Percentiles rank a stretch among this genome's conserved stretches.
phyloP scores from a whole-genome alignment of 139 green algal species.

The Mychonastes homosphaera region DNA sequence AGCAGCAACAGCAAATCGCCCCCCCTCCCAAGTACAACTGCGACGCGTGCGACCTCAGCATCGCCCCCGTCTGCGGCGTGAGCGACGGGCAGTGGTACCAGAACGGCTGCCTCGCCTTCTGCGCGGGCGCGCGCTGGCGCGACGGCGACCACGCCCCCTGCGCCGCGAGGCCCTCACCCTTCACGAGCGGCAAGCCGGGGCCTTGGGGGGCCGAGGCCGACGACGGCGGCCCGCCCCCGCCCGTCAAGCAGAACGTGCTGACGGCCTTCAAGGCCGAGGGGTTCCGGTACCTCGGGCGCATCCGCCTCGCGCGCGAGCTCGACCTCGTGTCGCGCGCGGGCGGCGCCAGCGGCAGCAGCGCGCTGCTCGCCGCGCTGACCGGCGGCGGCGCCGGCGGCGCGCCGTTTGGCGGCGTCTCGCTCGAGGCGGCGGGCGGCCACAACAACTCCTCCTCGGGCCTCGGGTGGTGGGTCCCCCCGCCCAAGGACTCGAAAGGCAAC shows the following conservation, averaged over 20 bases:
- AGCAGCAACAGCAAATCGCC: not conserved
- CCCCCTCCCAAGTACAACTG: not conserved
- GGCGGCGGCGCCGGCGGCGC: too few relatives aligned
- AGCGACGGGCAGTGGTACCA: slow-evolving; percentile 22
- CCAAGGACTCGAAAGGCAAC: slow-evolving; percentile 8
- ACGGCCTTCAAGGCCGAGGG: slow-evolving; percentile 14
- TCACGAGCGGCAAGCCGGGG: slow-evolving; percentile 4
- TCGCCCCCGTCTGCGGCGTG: slow-evolving; percentile 1
- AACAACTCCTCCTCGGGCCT: too few relatives aligned
- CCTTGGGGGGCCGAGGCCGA: slow-evolving; percentile 10
- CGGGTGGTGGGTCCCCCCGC: too few relatives aligned
- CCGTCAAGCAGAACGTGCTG: slow-evolving; percentile 3
- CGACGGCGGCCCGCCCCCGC: not conserved
- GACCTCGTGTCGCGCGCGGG: too few relatives aligned
- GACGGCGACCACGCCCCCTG: too few relatives aligned
- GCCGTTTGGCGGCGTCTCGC: too few relatives aligned
- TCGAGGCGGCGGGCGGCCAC: too few relatives aligned
- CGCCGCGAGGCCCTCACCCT: slow-evolving; percentile 12
- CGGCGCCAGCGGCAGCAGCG: too few relatives aligned
- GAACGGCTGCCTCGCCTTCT: slow-evolving; percentile 18
- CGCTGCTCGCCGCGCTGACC: too few relatives aligned
- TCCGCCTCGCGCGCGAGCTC: slow-evolving; percentile 9
- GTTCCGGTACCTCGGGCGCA: slow-evolving; percentile 16
- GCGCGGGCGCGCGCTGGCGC: too few relatives aligned
- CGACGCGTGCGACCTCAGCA: not conserved